Conservation (phyloP, 495 filamentous ascomycete species). For the Neurospora tetraspora region DNA sequence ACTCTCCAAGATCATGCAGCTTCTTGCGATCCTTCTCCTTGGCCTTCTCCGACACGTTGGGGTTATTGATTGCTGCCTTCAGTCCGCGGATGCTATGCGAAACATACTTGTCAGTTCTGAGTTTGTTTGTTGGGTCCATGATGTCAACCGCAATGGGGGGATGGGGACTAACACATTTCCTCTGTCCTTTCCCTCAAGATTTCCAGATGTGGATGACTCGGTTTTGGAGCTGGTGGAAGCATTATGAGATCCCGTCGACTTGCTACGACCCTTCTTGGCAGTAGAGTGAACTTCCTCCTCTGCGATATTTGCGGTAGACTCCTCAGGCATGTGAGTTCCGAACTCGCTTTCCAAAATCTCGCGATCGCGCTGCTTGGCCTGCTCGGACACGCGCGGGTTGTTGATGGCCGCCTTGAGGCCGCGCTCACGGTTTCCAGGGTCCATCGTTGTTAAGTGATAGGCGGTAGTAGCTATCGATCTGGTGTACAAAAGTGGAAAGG, state of each 20-base stretch:
- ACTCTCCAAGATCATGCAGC: constrained; percentile 18
- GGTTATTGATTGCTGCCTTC: constrained; percentile 14
- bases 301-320: background rate
- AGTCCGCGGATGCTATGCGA: constrained; percentile 11
- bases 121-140: too few species aligned
- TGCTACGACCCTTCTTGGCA: constrained; percentile 7
- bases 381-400: constrained; percentile 18
- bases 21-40: constrained; percentile 23
- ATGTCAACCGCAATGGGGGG: background rate
- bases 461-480: background rate
- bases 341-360: constrained; percentile 13
- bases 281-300: background rate
- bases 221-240: background rate
- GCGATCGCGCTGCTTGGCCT: constrained; percentile 13
- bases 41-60: constrained; percentile 16
- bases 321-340: background rate
- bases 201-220: background rate
- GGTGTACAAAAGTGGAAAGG: background rate
- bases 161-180: constrained; percentile 10
- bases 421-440: constrained; percentile 18
- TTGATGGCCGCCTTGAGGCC: constrained; percentile 20
- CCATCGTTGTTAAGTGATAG: constrained; percentile 7
- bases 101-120: too few species aligned
- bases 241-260: constrained; percentile 6
- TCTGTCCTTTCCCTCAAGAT: constrained; percentile 11